These are phyloP conservation scores for Anthracocystis walkeri DNA, from an alignment of 1,284 basidiomycete species.

Conservation along the genomic window DNA sequence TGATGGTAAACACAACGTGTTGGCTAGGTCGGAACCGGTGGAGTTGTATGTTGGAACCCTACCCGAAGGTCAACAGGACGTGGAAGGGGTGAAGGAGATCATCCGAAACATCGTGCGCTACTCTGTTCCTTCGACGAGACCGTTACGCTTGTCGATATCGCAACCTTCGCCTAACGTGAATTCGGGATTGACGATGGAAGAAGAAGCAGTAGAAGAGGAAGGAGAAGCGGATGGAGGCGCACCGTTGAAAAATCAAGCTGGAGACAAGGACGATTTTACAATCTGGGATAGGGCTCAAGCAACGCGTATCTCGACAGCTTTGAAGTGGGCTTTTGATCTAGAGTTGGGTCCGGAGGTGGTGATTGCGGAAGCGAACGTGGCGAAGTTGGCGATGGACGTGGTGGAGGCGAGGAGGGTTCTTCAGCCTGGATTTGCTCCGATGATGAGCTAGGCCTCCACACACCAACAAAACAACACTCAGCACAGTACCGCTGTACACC, in stretches of 20 bases:
- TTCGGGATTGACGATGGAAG: neutral
- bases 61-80: slow-evolving; percentile 72
- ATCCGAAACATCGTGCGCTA: slow-evolving; percentile 75
- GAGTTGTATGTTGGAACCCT: slow-evolving; percentile 86
- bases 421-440: slow-evolving; percentile 19
- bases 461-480: too few species aligned
- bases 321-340: slow-evolving; percentile 84
- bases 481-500: too few species aligned
- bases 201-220: neutral
- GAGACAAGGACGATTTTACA: slow-evolving; percentile 81
- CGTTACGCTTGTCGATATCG: slow-evolving; percentile 28
- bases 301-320: slow-evolving; percentile 81
- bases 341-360: slow-evolving; percentile 91
- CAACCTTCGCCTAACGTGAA: neutral
- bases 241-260: neutral
- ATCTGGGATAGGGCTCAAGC: slow-evolving; percentile 93
- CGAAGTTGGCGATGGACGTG: slow-evolving; percentile 80
- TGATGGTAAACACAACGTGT: slow-evolving; percentile 89
- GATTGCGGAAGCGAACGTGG: slow-evolving; percentile 90
- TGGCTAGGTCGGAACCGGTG: slow-evolving; percentile 83
- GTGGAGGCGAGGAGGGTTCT: slow-evolving; percentile 82
- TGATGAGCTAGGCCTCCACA: slow-evolving; percentile 20
- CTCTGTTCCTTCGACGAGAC: slow-evolving; percentile 19
- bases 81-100: slow-evolving; percentile 74
- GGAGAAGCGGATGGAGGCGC: neutral